Evolutionary conservation across 176 grass and related monocot species (phyloP).

Genomic region (Dendrocalamus sinicus): DNA sequence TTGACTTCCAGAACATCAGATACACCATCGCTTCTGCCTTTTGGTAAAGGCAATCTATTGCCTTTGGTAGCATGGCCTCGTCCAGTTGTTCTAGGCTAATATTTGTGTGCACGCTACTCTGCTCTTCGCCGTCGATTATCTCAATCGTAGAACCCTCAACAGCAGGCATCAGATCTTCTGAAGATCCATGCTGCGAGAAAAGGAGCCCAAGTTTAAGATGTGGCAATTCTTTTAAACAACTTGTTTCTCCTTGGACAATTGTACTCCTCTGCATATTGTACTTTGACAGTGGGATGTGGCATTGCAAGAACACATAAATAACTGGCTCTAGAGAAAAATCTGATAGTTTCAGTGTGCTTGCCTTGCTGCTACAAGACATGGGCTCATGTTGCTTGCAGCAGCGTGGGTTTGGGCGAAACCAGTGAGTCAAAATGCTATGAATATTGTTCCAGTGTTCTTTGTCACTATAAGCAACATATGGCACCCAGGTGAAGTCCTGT

Average conservation of each 20-base stretch:
- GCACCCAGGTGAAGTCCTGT: conserved; percentile 4
- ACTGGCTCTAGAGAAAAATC: neutral
- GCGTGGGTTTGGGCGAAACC: neutral
- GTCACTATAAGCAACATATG: neutral
- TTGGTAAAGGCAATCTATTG: neutral
- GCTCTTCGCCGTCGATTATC: neutral
- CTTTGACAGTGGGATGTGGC: neutral
- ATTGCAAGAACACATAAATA: neutral
- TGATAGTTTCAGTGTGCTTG: neutral
- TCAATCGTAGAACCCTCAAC: neutral
- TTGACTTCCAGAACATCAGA: conserved; percentile 23
- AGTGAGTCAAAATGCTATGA: neutral
- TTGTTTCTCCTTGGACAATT: neutral
- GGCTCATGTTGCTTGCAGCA: conserved; percentile 19
- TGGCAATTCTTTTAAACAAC: neutral
- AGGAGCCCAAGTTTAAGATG: neutral
- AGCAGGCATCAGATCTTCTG: neutral
- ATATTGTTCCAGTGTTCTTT: neutral
- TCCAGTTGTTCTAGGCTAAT: neutral
- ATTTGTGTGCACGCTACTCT: neutral
- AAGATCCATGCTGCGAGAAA: neutral
- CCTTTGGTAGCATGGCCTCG: conserved; percentile 19
- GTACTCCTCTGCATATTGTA: neutral
- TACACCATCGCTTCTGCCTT: neutral
- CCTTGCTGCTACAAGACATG: neutral